These are phyloP conservation scores for Blastocystis sp. DNA, from an alignment of 352 stramenopile species.

Conservation along the genomic window DNA sequence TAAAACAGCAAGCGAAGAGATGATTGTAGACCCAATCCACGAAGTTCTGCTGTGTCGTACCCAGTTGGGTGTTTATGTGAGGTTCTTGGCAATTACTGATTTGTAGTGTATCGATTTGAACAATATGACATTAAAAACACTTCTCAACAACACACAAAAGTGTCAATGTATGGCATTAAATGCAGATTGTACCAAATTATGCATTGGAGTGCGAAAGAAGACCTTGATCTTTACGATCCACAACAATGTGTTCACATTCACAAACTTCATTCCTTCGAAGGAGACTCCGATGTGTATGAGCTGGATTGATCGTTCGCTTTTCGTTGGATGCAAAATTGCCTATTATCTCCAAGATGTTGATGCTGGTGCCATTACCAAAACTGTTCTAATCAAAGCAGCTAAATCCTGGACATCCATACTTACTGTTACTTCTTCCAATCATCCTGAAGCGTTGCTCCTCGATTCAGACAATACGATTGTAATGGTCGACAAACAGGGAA, in stretches of 20 bases:
- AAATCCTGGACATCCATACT: conserved; percentile 9
- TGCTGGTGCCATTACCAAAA: conserved; percentile 6
- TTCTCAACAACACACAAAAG: conserved; percentile 14
- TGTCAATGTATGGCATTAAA: conserved; percentile 35
- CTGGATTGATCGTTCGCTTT: conserved; percentile 16
- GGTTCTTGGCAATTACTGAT: neutral
- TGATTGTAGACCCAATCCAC: conserved; percentile 31
- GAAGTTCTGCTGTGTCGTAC: conserved; percentile 42
- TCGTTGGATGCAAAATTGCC: conserved; percentile 38
- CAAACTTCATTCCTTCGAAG: conserved; percentile 42
- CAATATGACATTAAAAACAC: conserved; percentile 11
- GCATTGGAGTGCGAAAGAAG: conserved; percentile 40
- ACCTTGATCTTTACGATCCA: conserved; percentile 17
- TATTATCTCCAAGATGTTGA: conserved; percentile 50
- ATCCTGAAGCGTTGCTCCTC: neutral
- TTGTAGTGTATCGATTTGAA: conserved; percentile 36
- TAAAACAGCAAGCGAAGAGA: neutral
- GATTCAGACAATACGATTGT: conserved; percentile 29
- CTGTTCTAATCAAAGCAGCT: conserved; percentile 3
- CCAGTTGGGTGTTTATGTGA: conserved; percentile 19
- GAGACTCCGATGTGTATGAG: conserved; percentile 29
- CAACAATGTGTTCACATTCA: neutral
- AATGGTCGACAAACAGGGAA: conserved; percentile 21
- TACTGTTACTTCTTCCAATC: neutral
- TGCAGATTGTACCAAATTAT: conserved; percentile 11